These are phyloP conservation scores for Neofusicoccum ribis DNA, from an alignment of 2,329 filamentous ascomycete genomes.

Conservation along the genomic window DNA sequence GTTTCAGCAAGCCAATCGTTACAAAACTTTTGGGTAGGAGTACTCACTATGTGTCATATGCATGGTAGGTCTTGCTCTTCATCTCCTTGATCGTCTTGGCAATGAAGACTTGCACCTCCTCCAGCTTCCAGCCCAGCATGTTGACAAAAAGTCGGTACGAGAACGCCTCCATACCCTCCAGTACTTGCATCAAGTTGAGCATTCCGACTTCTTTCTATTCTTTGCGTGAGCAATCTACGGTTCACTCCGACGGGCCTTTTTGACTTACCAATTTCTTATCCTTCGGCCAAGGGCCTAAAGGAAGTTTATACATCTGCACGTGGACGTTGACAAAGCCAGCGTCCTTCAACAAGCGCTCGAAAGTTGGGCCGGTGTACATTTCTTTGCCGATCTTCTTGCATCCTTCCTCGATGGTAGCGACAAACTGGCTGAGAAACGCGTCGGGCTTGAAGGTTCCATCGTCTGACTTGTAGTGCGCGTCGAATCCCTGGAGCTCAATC, in stretches of 20 bases:
- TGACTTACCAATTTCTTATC: conserved; percentile 20
- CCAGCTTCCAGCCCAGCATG: conserved; percentile 42
- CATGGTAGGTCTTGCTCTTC: conserved; percentile 30
- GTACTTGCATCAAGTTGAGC: conserved; percentile 42
- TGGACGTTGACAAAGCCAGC: conserved; percentile 48
- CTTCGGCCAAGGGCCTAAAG: conserved; percentile 29
- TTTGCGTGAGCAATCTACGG: too few species aligned
- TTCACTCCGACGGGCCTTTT: too few species aligned
- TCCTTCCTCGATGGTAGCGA: background rate
- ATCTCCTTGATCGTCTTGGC: conserved; percentile 31
- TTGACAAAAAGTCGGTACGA: conserved; percentile 44
- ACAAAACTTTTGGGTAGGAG: too few species aligned
- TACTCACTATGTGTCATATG: conserved; percentile 32
- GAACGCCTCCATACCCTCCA: conserved; percentile 45
- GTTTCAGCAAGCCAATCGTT: background rate
- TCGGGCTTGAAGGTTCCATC: conserved; percentile 32
- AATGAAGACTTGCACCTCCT: conserved; percentile 46
- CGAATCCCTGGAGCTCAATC: conserved; percentile 51
- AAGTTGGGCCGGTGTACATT: conserved; percentile 30
- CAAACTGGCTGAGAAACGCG: background rate
- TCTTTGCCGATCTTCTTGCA: conserved; percentile 21
- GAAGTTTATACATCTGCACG: conserved; percentile 30
- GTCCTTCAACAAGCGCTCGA: conserved; percentile 36
- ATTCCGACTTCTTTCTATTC: conserved; percentile 20
- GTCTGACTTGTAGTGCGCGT: conserved; percentile 40